Evolutionary conservation across 306 rosid genomes (phyloP).

Genomic region (Casuarina glauca): DNA sequence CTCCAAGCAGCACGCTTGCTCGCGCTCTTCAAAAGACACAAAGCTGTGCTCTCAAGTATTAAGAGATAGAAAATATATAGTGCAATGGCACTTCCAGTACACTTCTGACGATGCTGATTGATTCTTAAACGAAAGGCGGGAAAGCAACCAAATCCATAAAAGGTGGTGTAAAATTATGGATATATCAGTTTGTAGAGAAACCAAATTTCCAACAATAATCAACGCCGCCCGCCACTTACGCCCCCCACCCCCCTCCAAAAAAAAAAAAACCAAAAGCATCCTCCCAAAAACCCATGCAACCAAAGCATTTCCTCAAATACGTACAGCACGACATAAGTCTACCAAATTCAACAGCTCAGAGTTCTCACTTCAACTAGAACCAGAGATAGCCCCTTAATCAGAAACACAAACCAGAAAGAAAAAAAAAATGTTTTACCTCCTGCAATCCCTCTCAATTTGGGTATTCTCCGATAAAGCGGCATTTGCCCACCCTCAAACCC

Average conservation of each 20-base stretch:
- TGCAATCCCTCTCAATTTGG: slow-evolving; percentile 89
- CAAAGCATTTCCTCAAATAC: not conserved
- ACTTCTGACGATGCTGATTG: not conserved
- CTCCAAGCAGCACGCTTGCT: not conserved
- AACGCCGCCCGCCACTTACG: too few relatives aligned
- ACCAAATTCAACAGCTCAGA: not conserved
- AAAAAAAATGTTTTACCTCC: slow-evolving; percentile 56
- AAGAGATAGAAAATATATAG: not conserved
- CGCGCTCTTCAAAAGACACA: not conserved
- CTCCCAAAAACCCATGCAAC: not conserved
- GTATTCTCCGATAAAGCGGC: slow-evolving; percentile 91
- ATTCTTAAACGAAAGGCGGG: not conserved
- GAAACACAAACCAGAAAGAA: not conserved
- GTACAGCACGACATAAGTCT: not conserved
- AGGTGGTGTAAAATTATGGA: not conserved
- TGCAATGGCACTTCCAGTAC: not conserved
- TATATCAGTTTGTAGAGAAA: not conserved
- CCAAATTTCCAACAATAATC: not conserved
- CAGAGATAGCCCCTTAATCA: not conserved
- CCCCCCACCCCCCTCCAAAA: too few relatives aligned
- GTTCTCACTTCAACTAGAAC: not conserved
- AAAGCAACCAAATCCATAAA: not conserved
- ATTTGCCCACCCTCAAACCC: slow-evolving; percentile 98
- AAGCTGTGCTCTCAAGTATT: not conserved
- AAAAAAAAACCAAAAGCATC: too few relatives aligned